Percentiles rank a stretch among this genome's conserved stretches.
These are phyloP conservation scores for Monsonia emarginata DNA, from an alignment of 441 rosid genomes.

Conservation along the genomic window DNA sequence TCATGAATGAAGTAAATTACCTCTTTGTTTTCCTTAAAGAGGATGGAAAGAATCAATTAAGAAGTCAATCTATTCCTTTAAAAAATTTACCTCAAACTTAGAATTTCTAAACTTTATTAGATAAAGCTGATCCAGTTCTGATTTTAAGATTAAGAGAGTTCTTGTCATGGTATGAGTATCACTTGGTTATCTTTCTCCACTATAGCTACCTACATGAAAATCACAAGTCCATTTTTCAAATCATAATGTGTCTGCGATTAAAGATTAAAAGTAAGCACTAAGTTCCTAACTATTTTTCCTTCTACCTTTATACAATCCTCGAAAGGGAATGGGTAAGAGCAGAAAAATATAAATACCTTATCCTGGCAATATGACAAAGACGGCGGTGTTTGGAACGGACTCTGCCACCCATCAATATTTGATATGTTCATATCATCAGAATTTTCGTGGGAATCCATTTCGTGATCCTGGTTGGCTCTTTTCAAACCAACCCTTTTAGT, in stretches of 20 bases:
- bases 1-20: neutral
- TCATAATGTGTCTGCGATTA: neutral
- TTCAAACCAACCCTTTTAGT: slow-evolving; percentile 34
- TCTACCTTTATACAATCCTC: neutral
- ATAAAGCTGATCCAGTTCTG: neutral
- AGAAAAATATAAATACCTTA: slow-evolving; percentile 38
- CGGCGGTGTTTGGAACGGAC: slow-evolving; percentile 94
- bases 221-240: neutral
- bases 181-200: neutral
- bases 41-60: neutral
- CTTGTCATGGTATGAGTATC: neutral
- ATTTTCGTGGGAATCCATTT: slow-evolving; percentile 24
- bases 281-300: neutral
- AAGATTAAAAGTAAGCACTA: neutral
- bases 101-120: neutral
- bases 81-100: neutral
- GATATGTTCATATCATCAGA: slow-evolving; percentile 18
- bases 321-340: neutral
- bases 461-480: slow-evolving; percentile 34
- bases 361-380: slow-evolving; percentile 53
- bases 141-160: neutral
- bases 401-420: slow-evolving; percentile 32
- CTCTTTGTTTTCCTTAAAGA: slow-evolving; percentile 1
- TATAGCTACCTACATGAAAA: neutral
- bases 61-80: neutral